Evolutionary conservation across 169 alveolate species (phyloP).

Genomic region (Eimeria falciformis): DNA sequence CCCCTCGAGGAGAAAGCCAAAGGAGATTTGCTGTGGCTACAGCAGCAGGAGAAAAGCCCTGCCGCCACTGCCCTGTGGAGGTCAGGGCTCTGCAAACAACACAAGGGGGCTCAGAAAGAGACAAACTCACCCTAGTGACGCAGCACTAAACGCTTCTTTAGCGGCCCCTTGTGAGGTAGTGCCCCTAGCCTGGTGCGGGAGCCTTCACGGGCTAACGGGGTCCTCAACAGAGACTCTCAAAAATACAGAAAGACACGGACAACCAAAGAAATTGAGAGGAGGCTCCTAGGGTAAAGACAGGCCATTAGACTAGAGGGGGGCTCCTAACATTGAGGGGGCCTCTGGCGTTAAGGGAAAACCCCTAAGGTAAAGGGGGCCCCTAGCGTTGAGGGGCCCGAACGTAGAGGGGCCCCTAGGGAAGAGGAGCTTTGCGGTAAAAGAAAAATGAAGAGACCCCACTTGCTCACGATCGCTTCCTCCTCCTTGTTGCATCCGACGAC

Average conservation of each 20-base stretch:
- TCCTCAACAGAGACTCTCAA: too few relatives aligned
- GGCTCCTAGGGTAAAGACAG: not conserved
- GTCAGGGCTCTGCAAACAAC: not conserved
- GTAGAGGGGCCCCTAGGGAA: not conserved
- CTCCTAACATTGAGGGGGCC: not conserved
- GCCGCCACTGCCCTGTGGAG: conserved; percentile 24
- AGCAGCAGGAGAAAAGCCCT: conserved; percentile 5
- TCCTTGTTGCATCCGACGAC: conserved; percentile 17
- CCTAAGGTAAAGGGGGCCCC: too few relatives aligned
- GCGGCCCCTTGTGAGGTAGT: too few relatives aligned
- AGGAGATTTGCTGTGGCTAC: not conserved
- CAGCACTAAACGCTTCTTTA: too few relatives aligned
- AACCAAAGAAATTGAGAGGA: not conserved
- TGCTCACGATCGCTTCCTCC: conserved; percentile 6
- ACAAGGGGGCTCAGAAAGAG: not conserved
- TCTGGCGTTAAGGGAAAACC: too few relatives aligned
- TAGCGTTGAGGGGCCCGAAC: too few relatives aligned
- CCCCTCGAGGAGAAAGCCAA: not conserved
- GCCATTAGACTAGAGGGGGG: not conserved
- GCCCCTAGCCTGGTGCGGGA: too few relatives aligned
- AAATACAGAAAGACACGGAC: not conserved
- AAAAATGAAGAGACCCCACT: not conserved
- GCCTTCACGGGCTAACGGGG: too few relatives aligned
- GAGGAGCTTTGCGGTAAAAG: not conserved
- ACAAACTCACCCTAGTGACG: too few relatives aligned